Percentiles rank a stretch among this genome's conserved stretches.
Evolutionary conservation across 345 rosid genomes (phyloP).

Genomic region (Adansonia digitata): DNA sequence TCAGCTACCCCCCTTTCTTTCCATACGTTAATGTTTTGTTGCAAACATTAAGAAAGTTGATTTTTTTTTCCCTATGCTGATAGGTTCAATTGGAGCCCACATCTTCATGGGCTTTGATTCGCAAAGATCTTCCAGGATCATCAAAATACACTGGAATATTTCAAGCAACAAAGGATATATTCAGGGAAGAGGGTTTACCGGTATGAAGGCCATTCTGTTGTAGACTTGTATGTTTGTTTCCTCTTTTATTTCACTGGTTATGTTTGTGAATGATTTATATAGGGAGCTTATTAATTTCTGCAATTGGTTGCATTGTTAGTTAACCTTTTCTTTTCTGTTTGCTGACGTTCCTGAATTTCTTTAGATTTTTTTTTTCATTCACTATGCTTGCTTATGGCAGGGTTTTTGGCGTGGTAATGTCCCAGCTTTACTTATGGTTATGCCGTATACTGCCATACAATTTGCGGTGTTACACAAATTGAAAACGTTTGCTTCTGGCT

Average conservation of each 20-base stretch:
- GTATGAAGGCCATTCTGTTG: constrained; percentile 32
- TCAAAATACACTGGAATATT: constrained; percentile 90
- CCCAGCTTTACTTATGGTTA: constrained; percentile 95
- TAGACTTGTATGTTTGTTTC: background rate
- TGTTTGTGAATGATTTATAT: background rate
- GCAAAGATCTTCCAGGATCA: constrained; percentile 37
- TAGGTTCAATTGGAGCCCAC: constrained; percentile 98
- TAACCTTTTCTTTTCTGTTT: background rate
- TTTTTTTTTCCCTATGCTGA: constrained; percentile 4
- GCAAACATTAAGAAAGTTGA: background rate
- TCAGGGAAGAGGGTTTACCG: constrained; percentile 88
- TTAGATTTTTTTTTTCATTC: background rate
- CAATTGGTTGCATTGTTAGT: background rate
- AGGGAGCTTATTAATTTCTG: constrained; percentile 5
- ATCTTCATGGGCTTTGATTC: constrained; percentile 60
- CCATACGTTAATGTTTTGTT: background rate
- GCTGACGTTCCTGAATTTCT: background rate
- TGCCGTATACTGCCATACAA: constrained; percentile 97
- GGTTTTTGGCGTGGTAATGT: constrained; percentile 99
- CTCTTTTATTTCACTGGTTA: background rate
- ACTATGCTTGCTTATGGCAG: constrained; percentile 38
- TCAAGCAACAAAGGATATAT: constrained; percentile 86
- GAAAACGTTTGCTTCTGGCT: constrained; percentile 77
- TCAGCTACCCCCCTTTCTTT: background rate
- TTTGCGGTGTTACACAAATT: constrained; percentile 77